A percentile compares a stretch with the other conserved stretches of the same genome.
phyloP scores from a whole-genome alignment of 2,329 filamentous ascomycete species.

The Zymoseptoria pseudotritici region DNA sequence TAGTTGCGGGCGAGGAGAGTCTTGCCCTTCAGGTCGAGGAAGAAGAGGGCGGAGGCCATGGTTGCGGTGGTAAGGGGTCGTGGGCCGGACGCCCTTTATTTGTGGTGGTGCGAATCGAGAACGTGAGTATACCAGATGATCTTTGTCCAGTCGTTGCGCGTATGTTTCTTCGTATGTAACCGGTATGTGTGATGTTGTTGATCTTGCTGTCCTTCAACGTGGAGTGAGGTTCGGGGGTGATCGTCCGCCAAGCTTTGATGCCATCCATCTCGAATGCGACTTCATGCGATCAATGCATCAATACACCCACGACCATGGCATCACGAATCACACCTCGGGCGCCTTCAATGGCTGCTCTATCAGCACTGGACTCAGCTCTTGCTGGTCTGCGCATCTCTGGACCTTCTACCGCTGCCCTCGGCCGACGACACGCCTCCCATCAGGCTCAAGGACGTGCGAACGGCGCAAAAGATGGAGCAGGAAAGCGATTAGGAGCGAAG shows the following conservation, averaged over 20 bases:
- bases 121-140: not conserved
- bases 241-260: not conserved
- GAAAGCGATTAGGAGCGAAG: conserved; percentile 91
- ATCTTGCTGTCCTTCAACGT: not conserved
- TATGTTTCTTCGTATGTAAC: not conserved
- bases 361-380: conserved; percentile 25
- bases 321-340: conserved; percentile 11
- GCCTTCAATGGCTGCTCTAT: conserved; percentile 23
- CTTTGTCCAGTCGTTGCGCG: not conserved
- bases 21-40: conserved; percentile 99
- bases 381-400: conserved; percentile 25
- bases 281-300: not conserved
- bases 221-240: not conserved
- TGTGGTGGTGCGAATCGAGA: not conserved
- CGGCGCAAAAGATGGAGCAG: conserved; percentile 60
- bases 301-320: conserved; percentile 3
- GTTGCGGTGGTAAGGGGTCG: conserved; percentile 19
- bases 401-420: conserved; percentile 4
- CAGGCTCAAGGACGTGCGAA: conserved; percentile 58
- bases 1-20: conserved; percentile 98
- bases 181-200: not conserved
- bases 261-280: not conserved
- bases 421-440: conserved; percentile 52
- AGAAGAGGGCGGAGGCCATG: conserved; percentile 98
- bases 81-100: conserved; percentile 20